Evolutionary conservation across 2,329 filamentous ascomycete species (phyloP).

Genomic region (Botrytis fabae): DNA sequence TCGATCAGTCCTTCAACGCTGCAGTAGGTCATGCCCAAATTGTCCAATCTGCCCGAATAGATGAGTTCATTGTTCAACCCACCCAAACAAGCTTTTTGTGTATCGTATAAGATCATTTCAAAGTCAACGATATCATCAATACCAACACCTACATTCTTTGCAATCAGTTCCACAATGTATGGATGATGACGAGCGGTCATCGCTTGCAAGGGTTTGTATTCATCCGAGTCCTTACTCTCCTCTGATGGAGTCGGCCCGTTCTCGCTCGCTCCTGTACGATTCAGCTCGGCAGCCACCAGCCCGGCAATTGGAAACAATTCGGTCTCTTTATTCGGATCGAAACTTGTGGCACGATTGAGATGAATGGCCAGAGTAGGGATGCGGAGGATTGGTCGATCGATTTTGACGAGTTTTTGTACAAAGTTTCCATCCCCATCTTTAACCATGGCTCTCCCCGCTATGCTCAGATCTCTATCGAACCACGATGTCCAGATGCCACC

Average conservation of each 20-base stretch:
- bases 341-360: conserved; percentile 80
- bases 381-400: conserved; percentile 85
- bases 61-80: conserved; percentile 92
- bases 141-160: conserved; percentile 70
- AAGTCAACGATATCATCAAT: conserved; percentile 82
- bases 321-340: conserved; percentile 95
- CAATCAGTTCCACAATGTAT: conserved; percentile 81
- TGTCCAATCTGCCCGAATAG: conserved; percentile 93
- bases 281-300: conserved; percentile 82
- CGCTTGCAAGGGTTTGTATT: conserved; percentile 73
- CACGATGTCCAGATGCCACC: conserved; percentile 97
- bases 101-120: conserved; percentile 95
- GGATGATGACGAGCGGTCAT: conserved; percentile 85
- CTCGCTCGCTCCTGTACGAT: conserved; percentile 62
- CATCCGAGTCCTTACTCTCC: conserved; percentile 41
- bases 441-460: conserved; percentile 86
- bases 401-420: conserved; percentile 81
- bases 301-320: conserved; percentile 94
- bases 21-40: conserved; percentile 95
- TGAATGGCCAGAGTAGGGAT: conserved; percentile 95
- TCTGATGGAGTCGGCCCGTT: conserved; percentile 34
- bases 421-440: conserved; percentile 71
- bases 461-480: conserved; percentile 93
- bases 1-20: conserved; percentile 81
- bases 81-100: conserved; percentile 84